Evolutionary conservation across 805 yeast species (phyloP).

Genomic region (Monosporozyma yasuniensis): DNA sequence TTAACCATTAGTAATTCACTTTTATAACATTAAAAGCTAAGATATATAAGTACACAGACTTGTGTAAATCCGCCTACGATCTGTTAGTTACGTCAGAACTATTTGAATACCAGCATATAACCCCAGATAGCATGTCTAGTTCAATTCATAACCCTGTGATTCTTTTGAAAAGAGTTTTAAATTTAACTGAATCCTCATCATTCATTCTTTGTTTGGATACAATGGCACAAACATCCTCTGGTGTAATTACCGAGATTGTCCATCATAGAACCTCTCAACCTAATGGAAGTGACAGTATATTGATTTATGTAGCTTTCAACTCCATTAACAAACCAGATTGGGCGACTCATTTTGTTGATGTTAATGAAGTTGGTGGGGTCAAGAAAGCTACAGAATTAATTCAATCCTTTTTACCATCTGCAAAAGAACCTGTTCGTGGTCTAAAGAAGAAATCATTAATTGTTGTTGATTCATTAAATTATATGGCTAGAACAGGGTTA

Average conservation of each 20-base stretch:
- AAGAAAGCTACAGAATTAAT: slow-evolving; percentile 13
- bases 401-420: slow-evolving; percentile 18
- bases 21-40: not conserved
- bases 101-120: too few species aligned
- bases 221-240: slow-evolving; percentile 54
- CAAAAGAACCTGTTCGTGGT: slow-evolving; percentile 7
- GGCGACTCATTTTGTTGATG: slow-evolving; percentile 42
- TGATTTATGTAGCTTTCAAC: slow-evolving; percentile 61
- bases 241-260: slow-evolving; percentile 50
- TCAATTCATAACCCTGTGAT: slow-evolving; percentile 39
- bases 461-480: slow-evolving; percentile 62
- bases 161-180: slow-evolving; percentile 55
- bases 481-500: slow-evolving; percentile 38
- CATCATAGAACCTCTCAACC: slow-evolving; percentile 28
- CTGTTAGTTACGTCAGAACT: too few species aligned
- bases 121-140: slow-evolving; percentile 28
- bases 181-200: slow-evolving; percentile 67
- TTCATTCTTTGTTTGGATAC: slow-evolving; percentile 63
- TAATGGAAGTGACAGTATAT: slow-evolving; percentile 17
- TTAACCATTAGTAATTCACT: not conserved
- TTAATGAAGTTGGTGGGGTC: slow-evolving; percentile 19
- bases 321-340: slow-evolving; percentile 45
- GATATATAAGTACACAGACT: not conserved
- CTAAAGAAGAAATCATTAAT: slow-evolving; percentile 33
- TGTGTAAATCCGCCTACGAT: too few species aligned